Percentiles rank a stretch among this genome's conserved stretches.
Evolutionary conservation across 345 rosid genomes (phyloP).

Genomic region (Hirschfeldia incana): DNA sequence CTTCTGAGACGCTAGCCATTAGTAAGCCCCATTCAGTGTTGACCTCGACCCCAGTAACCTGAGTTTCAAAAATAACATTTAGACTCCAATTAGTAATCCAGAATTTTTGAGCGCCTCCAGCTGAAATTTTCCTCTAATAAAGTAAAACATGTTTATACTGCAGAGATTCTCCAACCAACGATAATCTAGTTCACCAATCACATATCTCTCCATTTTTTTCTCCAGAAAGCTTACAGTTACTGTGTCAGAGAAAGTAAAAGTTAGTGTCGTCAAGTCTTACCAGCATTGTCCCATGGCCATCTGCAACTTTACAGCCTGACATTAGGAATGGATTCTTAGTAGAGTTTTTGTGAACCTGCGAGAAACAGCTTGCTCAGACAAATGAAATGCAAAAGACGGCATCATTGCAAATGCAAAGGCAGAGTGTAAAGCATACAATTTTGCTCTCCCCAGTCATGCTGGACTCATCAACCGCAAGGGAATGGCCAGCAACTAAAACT

Average conservation of each 20-base stretch:
- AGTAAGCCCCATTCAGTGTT: slow-evolving; percentile 98
- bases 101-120: slow-evolving; percentile 3
- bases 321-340: slow-evolving; percentile 75
- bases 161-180: background rate
- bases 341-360: slow-evolving; percentile 82
- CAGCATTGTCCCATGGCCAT: slow-evolving; percentile 93
- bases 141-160: slow-evolving; percentile 9
- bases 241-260: background rate
- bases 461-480: slow-evolving; percentile 91
- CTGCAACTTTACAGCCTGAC: slow-evolving; percentile 99
- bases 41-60: slow-evolving; percentile 92
- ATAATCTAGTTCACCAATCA: too few relatives aligned
- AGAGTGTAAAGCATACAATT: slow-evolving; percentile 53
- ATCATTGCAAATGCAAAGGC: background rate
- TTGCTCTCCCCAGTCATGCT: slow-evolving; percentile 99
- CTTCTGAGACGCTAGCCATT: slow-evolving; percentile 98
- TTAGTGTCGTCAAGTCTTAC: slow-evolving; percentile 42
- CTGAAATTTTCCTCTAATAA: slow-evolving; percentile 7
- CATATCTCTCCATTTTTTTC: slow-evolving; percentile 2
- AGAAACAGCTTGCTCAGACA: slow-evolving; percentile 15
- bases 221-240: slow-evolving; percentile 6
- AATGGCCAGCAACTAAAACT: slow-evolving; percentile 73
- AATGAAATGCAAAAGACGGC: slow-evolving; percentile 13
- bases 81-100: background rate
- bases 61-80: slow-evolving; percentile 9